phyloP scores from a whole-genome alignment of 2,329 filamentous ascomycete genomes.

The Trichoderma arundinaceum region DNA sequence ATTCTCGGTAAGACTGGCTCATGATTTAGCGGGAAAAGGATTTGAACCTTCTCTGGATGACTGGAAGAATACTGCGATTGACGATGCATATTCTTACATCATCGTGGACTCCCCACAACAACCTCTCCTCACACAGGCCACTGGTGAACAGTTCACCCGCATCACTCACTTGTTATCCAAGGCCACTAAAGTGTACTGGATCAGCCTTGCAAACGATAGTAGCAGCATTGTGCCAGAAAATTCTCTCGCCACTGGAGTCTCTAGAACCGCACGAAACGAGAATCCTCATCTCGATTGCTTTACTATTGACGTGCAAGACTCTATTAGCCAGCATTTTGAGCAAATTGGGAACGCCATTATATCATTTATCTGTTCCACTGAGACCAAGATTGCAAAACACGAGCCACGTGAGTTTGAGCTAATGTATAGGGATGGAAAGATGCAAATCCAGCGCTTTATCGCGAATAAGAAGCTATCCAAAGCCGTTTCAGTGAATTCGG shows the following conservation, averaged over 20 bases:
- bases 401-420: neutral
- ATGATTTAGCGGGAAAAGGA: neutral
- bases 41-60: neutral
- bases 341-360: neutral
- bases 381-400: neutral
- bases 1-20: neutral
- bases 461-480: neutral
- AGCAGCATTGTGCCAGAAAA: neutral
- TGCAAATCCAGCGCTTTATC: conserved; percentile 15
- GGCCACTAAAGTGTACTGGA: conserved; percentile 5
- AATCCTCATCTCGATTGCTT: conserved; percentile 13
- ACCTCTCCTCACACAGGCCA: neutral
- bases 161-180: neutral
- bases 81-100: neutral
- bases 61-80: neutral
- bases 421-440: neutral
- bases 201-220: neutral
- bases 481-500: neutral
- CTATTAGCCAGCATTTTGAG: neutral
- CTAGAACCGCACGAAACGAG: conserved; percentile 14
- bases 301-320: conserved; percentile 19
- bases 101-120: neutral
- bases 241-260: conserved; percentile 10
- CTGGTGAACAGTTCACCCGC: neutral
- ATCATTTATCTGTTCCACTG: neutral